Conservation (phyloP, 2,329 filamentous ascomycete species). For the Aspergillus sp. region DNA sequence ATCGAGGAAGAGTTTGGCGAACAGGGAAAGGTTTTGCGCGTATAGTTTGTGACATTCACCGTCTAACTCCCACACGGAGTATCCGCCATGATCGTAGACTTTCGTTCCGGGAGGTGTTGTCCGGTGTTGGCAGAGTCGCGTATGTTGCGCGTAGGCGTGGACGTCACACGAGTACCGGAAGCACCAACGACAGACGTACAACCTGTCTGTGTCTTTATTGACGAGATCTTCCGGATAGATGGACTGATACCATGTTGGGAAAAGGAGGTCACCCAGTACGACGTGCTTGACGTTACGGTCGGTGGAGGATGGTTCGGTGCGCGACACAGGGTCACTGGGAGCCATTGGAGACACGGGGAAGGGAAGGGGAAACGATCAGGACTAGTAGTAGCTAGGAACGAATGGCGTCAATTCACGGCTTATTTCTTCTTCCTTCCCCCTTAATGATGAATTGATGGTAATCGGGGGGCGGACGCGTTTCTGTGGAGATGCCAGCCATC, state of each 20-base stretch:
- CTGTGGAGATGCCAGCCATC: slow-evolving; percentile 19
- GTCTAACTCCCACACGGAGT: slow-evolving; percentile 90
- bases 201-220: slow-evolving; percentile 54
- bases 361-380: neutral
- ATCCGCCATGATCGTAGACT: slow-evolving; percentile 77
- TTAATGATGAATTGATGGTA: neutral
- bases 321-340: slow-evolving; percentile 26
- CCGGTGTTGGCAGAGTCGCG: slow-evolving; percentile 56
- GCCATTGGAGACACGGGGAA: slow-evolving; percentile 30
- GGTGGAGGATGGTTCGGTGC: slow-evolving; percentile 36
- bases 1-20: slow-evolving; percentile 95
- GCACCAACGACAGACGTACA: slow-evolving; percentile 90
- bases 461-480: neutral
- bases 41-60: slow-evolving; percentile 86
- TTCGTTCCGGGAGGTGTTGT: slow-evolving; percentile 66
- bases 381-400: neutral
- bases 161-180: slow-evolving; percentile 76
- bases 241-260: slow-evolving; percentile 90
- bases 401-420: neutral
- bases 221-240: slow-evolving; percentile 76
- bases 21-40: slow-evolving; percentile 91
- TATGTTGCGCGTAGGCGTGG: slow-evolving; percentile 40
- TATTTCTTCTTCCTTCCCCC: neutral
- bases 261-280: slow-evolving; percentile 78
- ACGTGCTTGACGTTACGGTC: slow-evolving; percentile 85